Evolutionary conservation across 345 rosid species (phyloP).

Genomic region (Citrus cavaleriei): DNA sequence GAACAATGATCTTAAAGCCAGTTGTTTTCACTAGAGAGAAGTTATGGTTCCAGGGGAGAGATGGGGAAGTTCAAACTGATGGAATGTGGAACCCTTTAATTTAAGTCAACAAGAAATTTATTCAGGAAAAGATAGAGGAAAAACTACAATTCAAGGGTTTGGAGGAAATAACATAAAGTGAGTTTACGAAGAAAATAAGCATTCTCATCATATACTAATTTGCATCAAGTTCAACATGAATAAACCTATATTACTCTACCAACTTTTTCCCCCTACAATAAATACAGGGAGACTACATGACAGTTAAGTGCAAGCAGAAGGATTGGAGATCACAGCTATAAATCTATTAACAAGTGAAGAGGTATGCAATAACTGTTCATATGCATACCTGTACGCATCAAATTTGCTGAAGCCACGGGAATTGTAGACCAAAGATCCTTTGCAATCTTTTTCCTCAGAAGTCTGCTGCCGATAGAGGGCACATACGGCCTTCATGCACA

Average conservation of each 20-base stretch:
- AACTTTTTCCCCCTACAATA: background rate
- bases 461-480: conserved; percentile 70
- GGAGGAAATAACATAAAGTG: background rate
- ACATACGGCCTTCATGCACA: conserved; percentile 85
- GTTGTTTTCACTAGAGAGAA: background rate
- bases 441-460: conserved; percentile 40
- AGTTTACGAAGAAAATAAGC: background rate
- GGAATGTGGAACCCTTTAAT: background rate
- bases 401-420: conserved; percentile 63
- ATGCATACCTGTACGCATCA: conserved; percentile 58
- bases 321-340: background rate
- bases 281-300: background rate
- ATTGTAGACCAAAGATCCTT: conserved; percentile 38
- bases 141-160: background rate
- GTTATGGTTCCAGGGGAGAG: background rate
- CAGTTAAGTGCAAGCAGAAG: no score
- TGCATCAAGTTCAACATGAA: background rate
- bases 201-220: background rate
- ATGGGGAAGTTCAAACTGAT: background rate
- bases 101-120: background rate
- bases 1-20: background rate
- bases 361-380: background rate
- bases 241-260: background rate
- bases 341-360: background rate
- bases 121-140: background rate